Percentiles rank a stretch among this genome's conserved stretches.
Conservation (phyloP, 75 land plant genomes). For the Picea sitchensis region DNA sequence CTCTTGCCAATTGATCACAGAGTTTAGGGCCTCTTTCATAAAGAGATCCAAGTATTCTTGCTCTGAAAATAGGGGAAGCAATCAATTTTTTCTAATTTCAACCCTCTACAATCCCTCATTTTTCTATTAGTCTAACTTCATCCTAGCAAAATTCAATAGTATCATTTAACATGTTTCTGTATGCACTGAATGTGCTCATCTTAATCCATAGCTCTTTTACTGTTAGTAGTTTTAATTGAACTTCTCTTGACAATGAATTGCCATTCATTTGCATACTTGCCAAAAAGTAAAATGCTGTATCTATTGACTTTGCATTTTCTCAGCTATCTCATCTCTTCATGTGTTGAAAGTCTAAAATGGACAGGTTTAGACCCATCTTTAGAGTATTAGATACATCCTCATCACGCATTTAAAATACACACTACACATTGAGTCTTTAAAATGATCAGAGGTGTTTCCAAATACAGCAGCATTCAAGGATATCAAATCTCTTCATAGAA, state of each 20-base stretch:
- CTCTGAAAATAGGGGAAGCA: no score
- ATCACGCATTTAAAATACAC: neutral
- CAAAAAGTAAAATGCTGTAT: neutral
- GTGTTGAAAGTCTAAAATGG: neutral
- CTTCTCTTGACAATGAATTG: neutral
- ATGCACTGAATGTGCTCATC: neutral
- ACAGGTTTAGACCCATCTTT: neutral
- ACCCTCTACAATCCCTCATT: neutral
- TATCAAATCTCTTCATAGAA: neutral
- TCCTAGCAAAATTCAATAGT: neutral
- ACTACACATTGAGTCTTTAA: neutral
- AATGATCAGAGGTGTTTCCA: neutral
- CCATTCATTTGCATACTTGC: neutral
- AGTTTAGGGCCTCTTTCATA: no score
- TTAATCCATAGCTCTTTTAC: neutral
- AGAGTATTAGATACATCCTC: neutral
- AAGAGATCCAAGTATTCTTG: no score
- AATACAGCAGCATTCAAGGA: neutral
- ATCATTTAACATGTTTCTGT: neutral
- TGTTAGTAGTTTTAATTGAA: neutral
- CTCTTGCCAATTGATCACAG: no score
- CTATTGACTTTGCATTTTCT: slow-evolving; percentile 2
- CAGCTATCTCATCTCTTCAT: neutral
- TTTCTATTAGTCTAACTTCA: neutral
- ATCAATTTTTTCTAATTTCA: no score